phyloP scores from a whole-genome alignment of 441 rosid genomes.

The Capsella rubella region DNA sequence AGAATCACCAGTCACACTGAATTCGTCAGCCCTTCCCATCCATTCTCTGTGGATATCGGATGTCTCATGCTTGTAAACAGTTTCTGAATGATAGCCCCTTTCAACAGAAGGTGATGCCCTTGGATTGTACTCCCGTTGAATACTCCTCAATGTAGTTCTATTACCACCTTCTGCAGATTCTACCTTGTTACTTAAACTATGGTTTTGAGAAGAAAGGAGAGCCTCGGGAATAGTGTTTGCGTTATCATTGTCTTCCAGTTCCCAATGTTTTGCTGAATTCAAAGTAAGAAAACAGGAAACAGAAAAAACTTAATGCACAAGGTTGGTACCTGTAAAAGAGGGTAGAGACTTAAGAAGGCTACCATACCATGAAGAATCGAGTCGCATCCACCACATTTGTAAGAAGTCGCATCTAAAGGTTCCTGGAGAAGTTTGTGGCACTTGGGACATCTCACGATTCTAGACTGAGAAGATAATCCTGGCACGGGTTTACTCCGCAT shows the following conservation, averaged over 20 bases:
- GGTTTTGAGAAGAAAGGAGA: constrained; percentile 44
- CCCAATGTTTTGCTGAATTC: constrained; percentile 59
- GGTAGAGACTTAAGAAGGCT: constrained; percentile 18
- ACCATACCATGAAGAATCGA: constrained; percentile 66
- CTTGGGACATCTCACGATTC: constrained; percentile 83
- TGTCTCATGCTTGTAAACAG: constrained; percentile 42
- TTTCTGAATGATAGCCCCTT: constrained; percentile 53
- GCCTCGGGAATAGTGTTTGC: constrained; percentile 39
- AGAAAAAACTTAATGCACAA: constrained; percentile 25
- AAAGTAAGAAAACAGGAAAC: constrained; percentile 20
- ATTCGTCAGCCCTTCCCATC: constrained; percentile 47
- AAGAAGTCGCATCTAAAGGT: constrained; percentile 58
- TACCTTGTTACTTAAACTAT: constrained; percentile 38
- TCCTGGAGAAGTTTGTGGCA: constrained; percentile 75
- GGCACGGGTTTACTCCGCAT: constrained; percentile 48
- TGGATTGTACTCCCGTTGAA: constrained; percentile 61
- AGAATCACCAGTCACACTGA: constrained; percentile 36
- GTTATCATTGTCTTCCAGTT: constrained; percentile 35
- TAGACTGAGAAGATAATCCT: constrained; percentile 54
- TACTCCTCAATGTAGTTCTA: constrained; percentile 43
- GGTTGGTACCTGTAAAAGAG: constrained; percentile 6
- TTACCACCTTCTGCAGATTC: constrained; percentile 31
- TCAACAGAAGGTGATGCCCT: constrained; percentile 61
- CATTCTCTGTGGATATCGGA: constrained; percentile 51
- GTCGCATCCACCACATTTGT: constrained; percentile 76